phyloP scores from a whole-genome alignment of 1,139 yeast genomes.

The Geotrichum bryndzae region DNA sequence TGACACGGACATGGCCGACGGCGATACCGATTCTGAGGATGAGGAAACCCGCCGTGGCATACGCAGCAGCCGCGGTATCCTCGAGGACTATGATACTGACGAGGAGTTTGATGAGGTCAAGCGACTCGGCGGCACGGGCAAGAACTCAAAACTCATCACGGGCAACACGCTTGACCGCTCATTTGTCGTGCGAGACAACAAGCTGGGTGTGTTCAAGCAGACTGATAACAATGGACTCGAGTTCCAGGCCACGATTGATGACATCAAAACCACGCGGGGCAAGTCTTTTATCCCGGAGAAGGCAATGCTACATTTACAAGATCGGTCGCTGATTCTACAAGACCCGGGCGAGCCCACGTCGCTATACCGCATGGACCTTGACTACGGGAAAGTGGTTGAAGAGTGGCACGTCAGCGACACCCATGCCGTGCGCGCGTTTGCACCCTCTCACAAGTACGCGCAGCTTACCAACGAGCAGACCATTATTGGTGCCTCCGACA shows the following conservation, averaged over 20 bases:
- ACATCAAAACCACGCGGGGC: slow-evolving; percentile 51
- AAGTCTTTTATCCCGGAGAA: slow-evolving; percentile 52
- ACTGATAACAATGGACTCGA: slow-evolving; percentile 48
- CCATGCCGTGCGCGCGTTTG: slow-evolving; percentile 49
- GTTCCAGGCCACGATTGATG: slow-evolving; percentile 61
- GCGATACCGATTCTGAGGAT: slow-evolving; percentile 28
- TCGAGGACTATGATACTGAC: slow-evolving; percentile 29
- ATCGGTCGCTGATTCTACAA: slow-evolving; percentile 60
- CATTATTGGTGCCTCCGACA: slow-evolving; percentile 60
- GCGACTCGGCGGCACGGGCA: slow-evolving; percentile 32
- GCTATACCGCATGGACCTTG: slow-evolving; percentile 70
- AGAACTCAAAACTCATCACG: slow-evolving; percentile 61
- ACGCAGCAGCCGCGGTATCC: slow-evolving; percentile 20
- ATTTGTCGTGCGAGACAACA: slow-evolving; percentile 72
- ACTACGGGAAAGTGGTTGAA: slow-evolving; percentile 71
- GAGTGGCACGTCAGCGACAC: slow-evolving; percentile 59
- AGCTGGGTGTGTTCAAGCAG: slow-evolving; percentile 72
- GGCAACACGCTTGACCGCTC: slow-evolving; percentile 68
- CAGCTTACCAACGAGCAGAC: slow-evolving; percentile 71
- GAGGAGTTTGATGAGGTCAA: slow-evolving; percentile 35
- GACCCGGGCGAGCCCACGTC: slow-evolving; percentile 42
- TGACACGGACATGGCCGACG: slow-evolving; percentile 33
- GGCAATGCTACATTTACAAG: slow-evolving; percentile 72
- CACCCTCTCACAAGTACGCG: slow-evolving; percentile 65
- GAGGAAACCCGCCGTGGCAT: slow-evolving; percentile 13